Base-by-base conservation (phyloP, 2,329 filamentous ascomycete species). In the Sordariomycetes sp. region DNA sequence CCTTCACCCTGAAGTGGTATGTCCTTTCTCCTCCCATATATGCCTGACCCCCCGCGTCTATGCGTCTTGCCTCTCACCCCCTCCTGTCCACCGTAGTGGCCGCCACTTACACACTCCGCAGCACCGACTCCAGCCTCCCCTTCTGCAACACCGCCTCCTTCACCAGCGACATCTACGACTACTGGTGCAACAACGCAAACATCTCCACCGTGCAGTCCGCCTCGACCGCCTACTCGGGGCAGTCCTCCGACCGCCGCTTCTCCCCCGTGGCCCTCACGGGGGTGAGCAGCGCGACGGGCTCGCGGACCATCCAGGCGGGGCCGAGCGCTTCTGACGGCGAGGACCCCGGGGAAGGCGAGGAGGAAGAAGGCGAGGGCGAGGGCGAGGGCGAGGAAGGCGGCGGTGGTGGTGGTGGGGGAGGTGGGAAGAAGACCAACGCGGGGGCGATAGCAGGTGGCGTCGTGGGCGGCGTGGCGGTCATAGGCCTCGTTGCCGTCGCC, bases 71-170 rank as follows among this genome's bases (percentile, higher is more conserved):
- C 28, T n/a, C 28, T 32, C 28, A 3, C 28, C 28, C 8, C 8
- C 28, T 32, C 28, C 4, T 32, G 28, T 8, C 28, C 28, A 32
- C 4, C 28, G 28, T 32, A 32, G 28, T 4, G 28, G 8, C 28
- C 28, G 28, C 28, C 28, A 22, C 20, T 50, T 8, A 50, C 45
- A 22, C 5, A 3, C 8, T 20, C n/a, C 20, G 24, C 56, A 77
- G 74, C 60, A 73, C 74, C 28, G 64, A 65, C 13, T 60, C 62
- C 0, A 59, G 54, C 2, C 60, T 61, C 2, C 71, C 70, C 0
- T 77, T 67, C 61, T 79, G 76, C 66, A 74, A 73, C 58, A 78
- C 75, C 2, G 65, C 75, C 32, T 68, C 68, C 1, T 76, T 76
- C 62, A 63, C 67, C 2, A 67, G 66, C 20, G 68, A 69, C 17